phyloP scores from a whole-genome alignment of 805 yeast species.

The Schwanniomyces occidentalis region DNA sequence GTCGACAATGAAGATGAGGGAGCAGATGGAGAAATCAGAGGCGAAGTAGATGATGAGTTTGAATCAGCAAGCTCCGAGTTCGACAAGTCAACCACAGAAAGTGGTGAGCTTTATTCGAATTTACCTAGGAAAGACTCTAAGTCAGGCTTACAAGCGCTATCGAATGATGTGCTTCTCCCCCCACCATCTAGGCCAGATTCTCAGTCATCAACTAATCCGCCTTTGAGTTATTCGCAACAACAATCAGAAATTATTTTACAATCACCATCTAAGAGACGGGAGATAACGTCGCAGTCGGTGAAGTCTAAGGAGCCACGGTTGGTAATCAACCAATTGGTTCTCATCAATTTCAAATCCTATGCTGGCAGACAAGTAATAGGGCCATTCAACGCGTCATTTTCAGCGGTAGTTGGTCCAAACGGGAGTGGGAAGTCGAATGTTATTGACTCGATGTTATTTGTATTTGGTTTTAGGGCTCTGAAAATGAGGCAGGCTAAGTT shows the following conservation, averaged over 20 bases:
- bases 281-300: slow-evolving; percentile 10
- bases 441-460: slow-evolving; percentile 93
- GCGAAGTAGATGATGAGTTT: too few species aligned
- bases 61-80: too few species aligned
- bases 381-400: slow-evolving; percentile 89
- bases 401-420: slow-evolving; percentile 98
- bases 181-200: too few species aligned
- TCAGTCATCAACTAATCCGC: slow-evolving; percentile 2
- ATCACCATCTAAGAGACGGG: slow-evolving; percentile 33
- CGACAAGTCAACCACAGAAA: too few species aligned
- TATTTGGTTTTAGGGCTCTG: slow-evolving; percentile 93
- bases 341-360: slow-evolving; percentile 90
- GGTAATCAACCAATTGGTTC: slow-evolving; percentile 70
- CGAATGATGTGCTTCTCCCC: too few species aligned
- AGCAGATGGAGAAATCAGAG: too few species aligned
- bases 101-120: too few species aligned
- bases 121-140: too few species aligned
- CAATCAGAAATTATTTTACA: slow-evolving; percentile 22
- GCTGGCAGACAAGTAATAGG: slow-evolving; percentile 94
- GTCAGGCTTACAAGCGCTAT: too few species aligned
- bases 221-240: slow-evolving; percentile 30
- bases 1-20: slow-evolving; percentile 1
- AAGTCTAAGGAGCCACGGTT: slow-evolving; percentile 51
- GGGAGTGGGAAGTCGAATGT: slow-evolving; percentile 98
- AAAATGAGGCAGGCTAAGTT: slow-evolving; percentile 96